Evolutionary conservation across 306 rosid genomes (phyloP).

Genomic region (Sophora flavescens): DNA sequence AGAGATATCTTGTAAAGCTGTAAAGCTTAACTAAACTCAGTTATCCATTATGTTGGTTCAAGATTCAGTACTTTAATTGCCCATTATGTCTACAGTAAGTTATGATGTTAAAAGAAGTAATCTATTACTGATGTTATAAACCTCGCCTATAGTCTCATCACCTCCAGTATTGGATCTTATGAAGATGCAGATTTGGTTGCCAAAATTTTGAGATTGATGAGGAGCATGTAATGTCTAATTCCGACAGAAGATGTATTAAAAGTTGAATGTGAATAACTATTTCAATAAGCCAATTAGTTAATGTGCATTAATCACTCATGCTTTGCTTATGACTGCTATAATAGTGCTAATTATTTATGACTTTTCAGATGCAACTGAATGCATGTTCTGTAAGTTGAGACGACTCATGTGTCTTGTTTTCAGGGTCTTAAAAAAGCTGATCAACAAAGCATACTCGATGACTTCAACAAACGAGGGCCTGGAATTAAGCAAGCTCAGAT

Average conservation of each 20-base stretch:
- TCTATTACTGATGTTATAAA: not conserved
- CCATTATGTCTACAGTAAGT: not conserved
- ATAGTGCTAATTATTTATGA: constrained; percentile 3
- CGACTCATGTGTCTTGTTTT: constrained; percentile 38
- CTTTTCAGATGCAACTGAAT: constrained; percentile 36
- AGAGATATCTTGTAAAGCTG: no score
- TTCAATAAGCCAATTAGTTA: not conserved
- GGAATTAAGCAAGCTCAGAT: constrained; percentile 79
- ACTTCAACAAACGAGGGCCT: constrained; percentile 93
- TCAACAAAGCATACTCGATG: constrained; percentile 90
- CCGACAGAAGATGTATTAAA: not conserved
- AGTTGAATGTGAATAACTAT: not conserved
- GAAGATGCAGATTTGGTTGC: constrained; percentile 7
- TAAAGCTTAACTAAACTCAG: no score
- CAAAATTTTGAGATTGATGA: not conserved
- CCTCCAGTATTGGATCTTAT: constrained; percentile 1
- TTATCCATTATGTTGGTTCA: not conserved
- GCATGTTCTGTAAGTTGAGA: constrained; percentile 33
- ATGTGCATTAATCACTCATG: not conserved
- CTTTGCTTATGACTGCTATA: constrained; percentile 32
- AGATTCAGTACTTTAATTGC: not conserved
- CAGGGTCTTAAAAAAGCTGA: constrained; percentile 96
- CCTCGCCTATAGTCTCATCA: not conserved
- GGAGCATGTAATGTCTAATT: not conserved
- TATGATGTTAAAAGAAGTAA: not conserved